Evolutionary conservation across 495 filamentous ascomycete genomes (phyloP).

Genomic region (Peziza echinospora): DNA sequence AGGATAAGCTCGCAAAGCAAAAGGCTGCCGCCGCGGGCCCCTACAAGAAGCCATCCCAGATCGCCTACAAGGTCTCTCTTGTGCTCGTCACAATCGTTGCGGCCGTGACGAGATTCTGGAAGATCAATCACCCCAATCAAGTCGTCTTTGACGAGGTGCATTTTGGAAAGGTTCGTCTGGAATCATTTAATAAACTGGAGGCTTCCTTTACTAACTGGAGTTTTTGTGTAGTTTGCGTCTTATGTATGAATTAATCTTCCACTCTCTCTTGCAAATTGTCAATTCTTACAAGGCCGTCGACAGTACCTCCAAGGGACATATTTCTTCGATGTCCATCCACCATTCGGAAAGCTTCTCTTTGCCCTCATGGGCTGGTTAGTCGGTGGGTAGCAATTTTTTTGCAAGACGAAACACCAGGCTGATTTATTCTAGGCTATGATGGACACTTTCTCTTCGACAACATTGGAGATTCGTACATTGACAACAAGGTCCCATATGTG

Average conservation of each 20-base stretch:
- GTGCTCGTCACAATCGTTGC: constrained; percentile 57
- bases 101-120: constrained; percentile 84
- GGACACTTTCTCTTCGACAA: constrained; percentile 97
- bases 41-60: not conserved
- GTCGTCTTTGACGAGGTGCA: constrained; percentile 99
- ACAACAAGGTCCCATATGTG: constrained; percentile 91
- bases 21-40: not conserved
- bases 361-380: constrained; percentile 90
- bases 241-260: constrained; percentile 22
- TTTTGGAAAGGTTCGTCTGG: constrained; percentile 73
- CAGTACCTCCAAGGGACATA: constrained; percentile 96
- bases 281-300: constrained; percentile 9
- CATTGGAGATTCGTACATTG: constrained; percentile 95
- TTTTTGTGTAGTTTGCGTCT: constrained; percentile 19
- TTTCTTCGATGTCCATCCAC: constrained; percentile 99
- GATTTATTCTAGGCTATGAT: constrained; percentile 46
- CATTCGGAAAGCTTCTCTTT: constrained; percentile 77
- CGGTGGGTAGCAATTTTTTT: not conserved
- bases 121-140: constrained; percentile 79
- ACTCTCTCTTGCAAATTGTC: not conserved
- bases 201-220: constrained; percentile 1
- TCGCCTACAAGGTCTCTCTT: constrained; percentile 52
- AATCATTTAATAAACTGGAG: no score
- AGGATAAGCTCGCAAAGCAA: not conserved
- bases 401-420: not conserved